A percentile compares a stretch with the other conserved stretches of the same genome.
phyloP scores from a whole-genome alignment of 768 basidiomycete genomes.

The Holtermanniella nyarrowii region DNA sequence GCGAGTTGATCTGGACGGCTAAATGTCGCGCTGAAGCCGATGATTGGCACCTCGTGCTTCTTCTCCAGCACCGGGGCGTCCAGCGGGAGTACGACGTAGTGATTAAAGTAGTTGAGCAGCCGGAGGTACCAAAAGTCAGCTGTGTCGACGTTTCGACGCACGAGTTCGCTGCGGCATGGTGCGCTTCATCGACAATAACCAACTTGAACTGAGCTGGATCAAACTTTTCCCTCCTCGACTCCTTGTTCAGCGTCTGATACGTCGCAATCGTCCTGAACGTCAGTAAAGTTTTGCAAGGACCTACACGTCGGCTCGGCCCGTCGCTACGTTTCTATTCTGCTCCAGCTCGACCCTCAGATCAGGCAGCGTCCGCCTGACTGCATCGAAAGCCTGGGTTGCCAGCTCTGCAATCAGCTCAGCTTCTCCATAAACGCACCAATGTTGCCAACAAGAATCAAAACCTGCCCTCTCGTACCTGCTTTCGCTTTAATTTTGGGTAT shows the following conservation, averaged over 20 bases:
- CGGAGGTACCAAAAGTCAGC: conserved; percentile 55
- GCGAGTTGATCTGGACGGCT: conserved; percentile 82
- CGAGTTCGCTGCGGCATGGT: conserved; percentile 89
- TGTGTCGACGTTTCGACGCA: conserved; percentile 43
- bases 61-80: neutral
- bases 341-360: conserved; percentile 80
- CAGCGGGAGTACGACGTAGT: conserved; percentile 42
- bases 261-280: conserved; percentile 34
- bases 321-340: conserved; percentile 66
- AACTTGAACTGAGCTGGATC: conserved; percentile 57
- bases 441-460: conserved; percentile 78
- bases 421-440: conserved; percentile 35
- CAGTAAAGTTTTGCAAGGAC: conserved; percentile 25
- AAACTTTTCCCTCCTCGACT: conserved; percentile 63
- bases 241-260: conserved; percentile 57
- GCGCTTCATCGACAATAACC: conserved; percentile 83
- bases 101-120: conserved; percentile 72
- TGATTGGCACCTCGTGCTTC: conserved; percentile 53
- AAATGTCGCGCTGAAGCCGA: conserved; percentile 94
- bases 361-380: conserved; percentile 58
- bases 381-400: conserved; percentile 70
- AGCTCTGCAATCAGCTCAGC: conserved; percentile 48
- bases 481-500: conserved; percentile 2
- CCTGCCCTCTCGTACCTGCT: conserved; percentile 43
- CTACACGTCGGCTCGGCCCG: conserved; percentile 76